phyloP scores from a whole-genome alignment of 1,284 basidiomycete genomes.

The Trichosporon asahii region DNA sequence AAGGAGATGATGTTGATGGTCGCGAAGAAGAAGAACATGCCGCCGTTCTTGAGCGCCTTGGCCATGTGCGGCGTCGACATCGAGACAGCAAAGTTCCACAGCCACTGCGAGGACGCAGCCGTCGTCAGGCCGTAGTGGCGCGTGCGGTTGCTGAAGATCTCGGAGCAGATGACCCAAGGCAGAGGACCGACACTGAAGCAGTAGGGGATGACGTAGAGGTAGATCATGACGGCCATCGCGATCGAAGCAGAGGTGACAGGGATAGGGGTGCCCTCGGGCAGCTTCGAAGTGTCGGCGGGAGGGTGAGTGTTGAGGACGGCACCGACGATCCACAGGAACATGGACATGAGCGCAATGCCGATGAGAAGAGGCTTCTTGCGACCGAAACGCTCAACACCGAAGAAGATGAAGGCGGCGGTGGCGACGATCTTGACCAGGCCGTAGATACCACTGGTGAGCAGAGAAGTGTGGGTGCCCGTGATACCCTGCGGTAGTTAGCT shows the following conservation, averaged over 20 bases:
- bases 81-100: slow-evolving; percentile 74
- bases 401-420: slow-evolving; percentile 62
- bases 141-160: slow-evolving; percentile 78
- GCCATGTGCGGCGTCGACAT: slow-evolving; percentile 67
- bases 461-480: slow-evolving; percentile 55
- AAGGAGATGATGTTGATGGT: slow-evolving; percentile 44
- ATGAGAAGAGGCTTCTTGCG: slow-evolving; percentile 23
- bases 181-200: slow-evolving; percentile 50
- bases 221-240: slow-evolving; percentile 50
- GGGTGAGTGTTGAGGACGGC: slow-evolving; percentile 71
- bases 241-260: slow-evolving; percentile 38
- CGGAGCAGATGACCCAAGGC: slow-evolving; percentile 54
- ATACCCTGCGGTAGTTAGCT: slow-evolving; percentile 46
- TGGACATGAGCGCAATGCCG: slow-evolving; percentile 61
- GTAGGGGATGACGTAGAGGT: slow-evolving; percentile 52
- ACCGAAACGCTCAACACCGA: slow-evolving; percentile 60
- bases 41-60: slow-evolving; percentile 48
- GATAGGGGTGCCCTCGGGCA: background rate
- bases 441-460: slow-evolving; percentile 78
- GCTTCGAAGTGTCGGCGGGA: background rate
- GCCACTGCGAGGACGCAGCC: slow-evolving; percentile 68
- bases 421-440: slow-evolving; percentile 74
- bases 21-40: slow-evolving; percentile 51
- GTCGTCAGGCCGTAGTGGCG: slow-evolving; percentile 70
- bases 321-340: slow-evolving; percentile 65